phyloP scores from a whole-genome alignment of 225 moss, liverwort and hornwort species.

The Marchantia paleacea region DNA sequence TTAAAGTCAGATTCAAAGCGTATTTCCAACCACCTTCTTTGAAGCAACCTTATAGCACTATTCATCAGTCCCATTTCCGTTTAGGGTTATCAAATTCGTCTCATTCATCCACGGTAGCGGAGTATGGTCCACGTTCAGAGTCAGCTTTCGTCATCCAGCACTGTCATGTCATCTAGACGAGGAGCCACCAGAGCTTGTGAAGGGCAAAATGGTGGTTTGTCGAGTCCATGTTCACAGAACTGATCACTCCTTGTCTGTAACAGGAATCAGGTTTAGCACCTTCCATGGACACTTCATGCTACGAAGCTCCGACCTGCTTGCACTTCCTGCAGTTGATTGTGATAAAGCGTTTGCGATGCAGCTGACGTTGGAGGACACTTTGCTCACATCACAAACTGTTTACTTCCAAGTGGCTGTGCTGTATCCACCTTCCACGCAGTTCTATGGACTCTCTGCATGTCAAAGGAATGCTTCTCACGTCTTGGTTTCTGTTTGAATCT shows the following conservation, averaged over 20 bases:
- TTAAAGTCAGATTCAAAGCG: no score
- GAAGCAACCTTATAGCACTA: no score
- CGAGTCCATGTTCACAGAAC: neutral
- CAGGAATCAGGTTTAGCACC: constrained; percentile 81
- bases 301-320: constrained; percentile 90
- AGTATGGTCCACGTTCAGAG: neutral
- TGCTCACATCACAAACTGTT: constrained; percentile 80
- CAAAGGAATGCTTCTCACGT: neutral
- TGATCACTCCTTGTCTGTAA: neutral
- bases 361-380: constrained; percentile 79
- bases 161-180: neutral
- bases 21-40: no score
- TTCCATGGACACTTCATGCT: constrained; percentile 97
- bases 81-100: neutral
- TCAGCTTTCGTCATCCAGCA: no score
- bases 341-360: constrained; percentile 95
- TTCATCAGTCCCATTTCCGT: no score
- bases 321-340: constrained; percentile 93
- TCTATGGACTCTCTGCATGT: neutral
- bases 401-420: constrained; percentile 93
- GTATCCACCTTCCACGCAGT: constrained; percentile 53
- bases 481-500: no score
- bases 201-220: neutral
- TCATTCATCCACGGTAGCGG: neutral
- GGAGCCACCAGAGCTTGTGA: neutral